Conservation (phyloP, 2,329 filamentous ascomycete species). For the Pseudogymnoascus sp. region DNA sequence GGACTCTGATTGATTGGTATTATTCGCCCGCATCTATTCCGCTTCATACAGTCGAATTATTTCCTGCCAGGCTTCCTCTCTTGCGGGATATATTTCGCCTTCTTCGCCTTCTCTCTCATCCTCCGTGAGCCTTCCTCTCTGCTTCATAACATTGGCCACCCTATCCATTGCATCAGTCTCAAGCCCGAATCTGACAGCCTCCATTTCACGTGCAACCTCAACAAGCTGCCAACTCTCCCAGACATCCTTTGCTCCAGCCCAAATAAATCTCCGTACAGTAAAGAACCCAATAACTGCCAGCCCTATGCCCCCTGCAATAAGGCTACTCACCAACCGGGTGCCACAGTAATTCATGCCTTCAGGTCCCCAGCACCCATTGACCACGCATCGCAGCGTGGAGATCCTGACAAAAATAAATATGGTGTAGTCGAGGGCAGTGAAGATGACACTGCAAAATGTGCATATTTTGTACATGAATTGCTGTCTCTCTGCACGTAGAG, state of each 20-base stretch:
- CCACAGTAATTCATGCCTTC: background rate
- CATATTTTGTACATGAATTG: background rate
- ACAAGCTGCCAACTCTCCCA: background rate
- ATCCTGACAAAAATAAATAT: background rate
- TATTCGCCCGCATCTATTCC: background rate
- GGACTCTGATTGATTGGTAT: background rate
- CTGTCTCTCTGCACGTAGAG: background rate
- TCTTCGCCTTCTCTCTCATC: background rate
- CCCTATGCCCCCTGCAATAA: no score
- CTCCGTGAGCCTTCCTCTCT: background rate
- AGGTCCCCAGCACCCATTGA: background rate
- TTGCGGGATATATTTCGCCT: no score
- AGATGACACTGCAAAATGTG: background rate
- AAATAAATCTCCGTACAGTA: background rate
- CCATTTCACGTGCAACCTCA: background rate
- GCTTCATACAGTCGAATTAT: background rate
- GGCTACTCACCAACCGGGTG: background rate
- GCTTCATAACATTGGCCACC: background rate
- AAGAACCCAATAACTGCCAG: background rate
- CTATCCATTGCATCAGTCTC: background rate
- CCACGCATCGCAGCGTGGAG: no score
- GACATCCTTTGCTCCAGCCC: background rate
- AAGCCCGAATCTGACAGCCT: background rate
- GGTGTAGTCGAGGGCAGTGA: background rate
- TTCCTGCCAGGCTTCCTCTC: background rate